phyloP scores from a whole-genome alignment of 164 flowering plant genomes.

The Sedum album region DNA sequence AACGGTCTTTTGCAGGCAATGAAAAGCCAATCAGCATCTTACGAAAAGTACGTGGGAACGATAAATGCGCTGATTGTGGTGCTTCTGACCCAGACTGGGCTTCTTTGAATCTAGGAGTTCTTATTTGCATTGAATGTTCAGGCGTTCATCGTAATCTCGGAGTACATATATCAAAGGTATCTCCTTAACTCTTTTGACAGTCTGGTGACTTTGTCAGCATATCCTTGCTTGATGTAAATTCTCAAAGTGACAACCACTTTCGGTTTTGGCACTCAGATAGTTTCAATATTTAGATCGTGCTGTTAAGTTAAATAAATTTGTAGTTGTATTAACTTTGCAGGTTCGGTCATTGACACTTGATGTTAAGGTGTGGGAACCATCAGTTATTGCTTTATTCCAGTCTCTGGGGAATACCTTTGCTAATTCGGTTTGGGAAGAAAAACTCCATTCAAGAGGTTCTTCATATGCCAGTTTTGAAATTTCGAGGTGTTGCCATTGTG shows the following conservation, averaged over 20 bases:
- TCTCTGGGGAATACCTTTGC: slow-evolving; percentile 89
- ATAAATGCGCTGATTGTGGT: slow-evolving; percentile 97
- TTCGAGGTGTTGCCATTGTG: slow-evolving; percentile 33
- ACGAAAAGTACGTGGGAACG: slow-evolving; percentile 76
- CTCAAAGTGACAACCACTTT: neutral
- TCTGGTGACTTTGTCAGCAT: neutral
- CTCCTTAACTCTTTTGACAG: neutral
- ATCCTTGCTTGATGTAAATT: neutral
- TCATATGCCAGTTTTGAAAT: slow-evolving; percentile 39
- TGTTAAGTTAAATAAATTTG: slow-evolving; percentile 2
- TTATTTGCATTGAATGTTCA: slow-evolving; percentile 96
- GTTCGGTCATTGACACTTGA: slow-evolving; percentile 93
- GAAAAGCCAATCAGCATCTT: slow-evolving; percentile 80
- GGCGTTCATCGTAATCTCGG: slow-evolving; percentile 99
- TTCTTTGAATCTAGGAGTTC: slow-evolving; percentile 91
- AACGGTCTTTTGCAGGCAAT: slow-evolving; percentile 35
- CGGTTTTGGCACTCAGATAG: neutral
- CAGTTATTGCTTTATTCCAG: slow-evolving; percentile 84
- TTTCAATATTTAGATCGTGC: neutral
- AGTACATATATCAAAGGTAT: slow-evolving; percentile 80
- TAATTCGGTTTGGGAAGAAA: slow-evolving; percentile 96
- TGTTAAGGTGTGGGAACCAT: slow-evolving; percentile 99
- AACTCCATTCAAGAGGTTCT: slow-evolving; percentile 44
- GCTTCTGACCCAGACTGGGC: slow-evolving; percentile 99
- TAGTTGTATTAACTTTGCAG: slow-evolving; percentile 28